Evolutionary conservation across 805 yeast species (phyloP).

Genomic region (Metschnikowia henanensis): DNA sequence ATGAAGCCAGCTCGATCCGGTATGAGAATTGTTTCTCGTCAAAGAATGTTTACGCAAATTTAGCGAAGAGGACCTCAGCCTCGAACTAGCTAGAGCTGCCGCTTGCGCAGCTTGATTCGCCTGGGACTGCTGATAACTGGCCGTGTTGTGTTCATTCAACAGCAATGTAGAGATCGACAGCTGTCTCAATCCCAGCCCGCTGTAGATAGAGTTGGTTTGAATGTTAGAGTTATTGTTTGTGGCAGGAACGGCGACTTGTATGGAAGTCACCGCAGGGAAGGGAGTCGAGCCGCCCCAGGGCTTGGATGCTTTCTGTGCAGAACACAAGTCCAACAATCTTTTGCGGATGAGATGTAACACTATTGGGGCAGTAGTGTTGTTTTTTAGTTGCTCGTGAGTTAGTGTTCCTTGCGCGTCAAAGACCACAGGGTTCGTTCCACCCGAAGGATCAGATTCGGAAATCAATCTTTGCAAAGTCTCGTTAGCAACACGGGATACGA

Average conservation of each 20-base stretch:
- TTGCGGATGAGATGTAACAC: conserved; percentile 42
- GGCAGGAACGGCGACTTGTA: conserved; percentile 15
- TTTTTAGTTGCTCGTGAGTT: conserved; percentile 31
- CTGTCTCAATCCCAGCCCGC: conserved; percentile 29
- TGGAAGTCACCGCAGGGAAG: conserved; percentile 11
- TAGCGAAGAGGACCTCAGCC: conserved; percentile 38
- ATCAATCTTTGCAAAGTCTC: conserved; percentile 36
- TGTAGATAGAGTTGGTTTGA: conserved; percentile 13
- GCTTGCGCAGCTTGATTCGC: conserved; percentile 8
- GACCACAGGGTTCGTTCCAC: conserved; percentile 16
- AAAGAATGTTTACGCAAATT: conserved; percentile 44
- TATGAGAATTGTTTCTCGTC: conserved; percentile 41
- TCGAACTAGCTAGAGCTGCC: conserved; percentile 18
- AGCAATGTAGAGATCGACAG: conserved; percentile 42
- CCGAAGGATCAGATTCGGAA: conserved; percentile 13
- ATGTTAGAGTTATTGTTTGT: neutral
- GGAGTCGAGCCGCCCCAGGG: conserved; percentile 9
- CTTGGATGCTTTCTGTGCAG: conserved; percentile 18
- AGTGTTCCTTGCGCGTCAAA: conserved; percentile 38
- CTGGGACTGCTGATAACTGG: conserved; percentile 26
- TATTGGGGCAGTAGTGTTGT: conserved; percentile 36
- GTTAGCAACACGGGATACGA: conserved; percentile 44
- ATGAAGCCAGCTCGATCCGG: conserved; percentile 41
- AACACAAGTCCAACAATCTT: conserved; percentile 40
- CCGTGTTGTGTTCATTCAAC: conserved; percentile 39